Percentiles rank a stretch among this genome's conserved stretches.
Evolutionary conservation across 768 basidiomycete genomes (phyloP).

Genomic region (Dioszegia hungarica): DNA sequence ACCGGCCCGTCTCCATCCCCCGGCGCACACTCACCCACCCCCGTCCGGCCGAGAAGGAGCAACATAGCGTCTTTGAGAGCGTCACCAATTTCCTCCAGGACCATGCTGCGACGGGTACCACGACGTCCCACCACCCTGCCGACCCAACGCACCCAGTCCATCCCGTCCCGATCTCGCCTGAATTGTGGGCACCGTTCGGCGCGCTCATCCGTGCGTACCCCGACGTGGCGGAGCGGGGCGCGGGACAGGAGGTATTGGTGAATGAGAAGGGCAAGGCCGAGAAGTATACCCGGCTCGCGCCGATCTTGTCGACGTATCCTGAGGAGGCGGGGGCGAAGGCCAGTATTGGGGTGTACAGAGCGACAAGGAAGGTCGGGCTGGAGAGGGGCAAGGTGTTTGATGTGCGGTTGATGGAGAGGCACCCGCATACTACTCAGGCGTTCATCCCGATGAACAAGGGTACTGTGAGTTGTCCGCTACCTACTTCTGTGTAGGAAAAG

Average conservation of each 20-base stretch:
- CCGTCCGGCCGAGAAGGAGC: background rate
- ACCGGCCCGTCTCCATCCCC: background rate
- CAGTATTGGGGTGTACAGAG: slow-evolving; percentile 79
- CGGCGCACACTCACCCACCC: background rate
- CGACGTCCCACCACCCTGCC: background rate
- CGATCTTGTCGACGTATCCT: slow-evolving; percentile 63
- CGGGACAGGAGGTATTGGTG: slow-evolving; percentile 62
- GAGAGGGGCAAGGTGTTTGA: slow-evolving; percentile 55
- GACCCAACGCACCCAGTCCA: slow-evolving; percentile 28
- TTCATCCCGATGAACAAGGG: slow-evolving; percentile 85
- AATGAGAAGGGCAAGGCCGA: slow-evolving; percentile 64
- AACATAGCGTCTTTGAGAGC: slow-evolving; percentile 5
- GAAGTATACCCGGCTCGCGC: slow-evolving; percentile 84
- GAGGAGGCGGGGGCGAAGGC: slow-evolving; percentile 56
- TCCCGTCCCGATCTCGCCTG: slow-evolving; percentile 62
- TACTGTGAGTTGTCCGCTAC: slow-evolving; percentile 23
- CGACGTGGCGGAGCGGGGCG: slow-evolving; percentile 59
- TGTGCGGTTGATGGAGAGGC: slow-evolving; percentile 73
- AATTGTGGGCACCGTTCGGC: slow-evolving; percentile 80
- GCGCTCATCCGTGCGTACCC: slow-evolving; percentile 81
- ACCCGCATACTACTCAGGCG: slow-evolving; percentile 82
- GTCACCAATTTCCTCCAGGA: slow-evolving; percentile 5
- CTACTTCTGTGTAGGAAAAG: background rate
- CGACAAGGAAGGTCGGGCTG: slow-evolving; percentile 58
- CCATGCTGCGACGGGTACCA: background rate